A percentile compares a stretch with the other conserved stretches of the same genome.
These are phyloP conservation scores for Lepidopterella palustris DNA, from an alignment of 495 filamentous ascomycete genomes.

Conservation along the genomic window DNA sequence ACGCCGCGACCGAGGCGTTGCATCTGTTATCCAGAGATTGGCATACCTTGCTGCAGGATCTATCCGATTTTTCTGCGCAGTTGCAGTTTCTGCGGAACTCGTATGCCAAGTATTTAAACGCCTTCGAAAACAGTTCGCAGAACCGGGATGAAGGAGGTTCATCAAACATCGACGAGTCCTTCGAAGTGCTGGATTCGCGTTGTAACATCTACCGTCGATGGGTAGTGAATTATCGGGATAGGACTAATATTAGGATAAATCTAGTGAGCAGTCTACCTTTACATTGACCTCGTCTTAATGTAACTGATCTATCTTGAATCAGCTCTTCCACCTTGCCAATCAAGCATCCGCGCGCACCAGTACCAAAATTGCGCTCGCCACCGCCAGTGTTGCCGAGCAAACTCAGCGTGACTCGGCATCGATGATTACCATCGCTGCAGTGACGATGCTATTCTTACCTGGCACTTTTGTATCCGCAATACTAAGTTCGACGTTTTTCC, in stretches of 20 bases:
- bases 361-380: conserved; percentile 28
- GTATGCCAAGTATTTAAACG: conserved; percentile 1
- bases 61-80: background rate
- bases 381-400: conserved; percentile 30
- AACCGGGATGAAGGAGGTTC: background rate
- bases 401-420: conserved; percentile 35
- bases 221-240: conserved; percentile 10
- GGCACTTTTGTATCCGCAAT: conserved; percentile 33
- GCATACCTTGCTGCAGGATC: conserved; percentile 13
- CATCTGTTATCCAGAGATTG: conserved; percentile 8
- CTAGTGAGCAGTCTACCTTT: conserved; percentile 2
- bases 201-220: conserved; percentile 6
- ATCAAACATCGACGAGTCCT: background rate
- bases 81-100: conserved; percentile 3
- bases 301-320: background rate
- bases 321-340: conserved; percentile 21
- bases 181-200: conserved; percentile 4
- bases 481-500: conserved; percentile 18
- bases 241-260: conserved; percentile 17
- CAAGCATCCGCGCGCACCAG: conserved; percentile 10
- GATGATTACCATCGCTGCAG: conserved; percentile 39
- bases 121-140: background rate
- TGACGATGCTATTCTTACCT: conserved; percentile 40
- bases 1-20: conserved; percentile 3
- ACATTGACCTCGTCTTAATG: background rate